Conservation (phyloP, 2,329 filamentous ascomycete species). For the Emericellopsis atlantica region DNA sequence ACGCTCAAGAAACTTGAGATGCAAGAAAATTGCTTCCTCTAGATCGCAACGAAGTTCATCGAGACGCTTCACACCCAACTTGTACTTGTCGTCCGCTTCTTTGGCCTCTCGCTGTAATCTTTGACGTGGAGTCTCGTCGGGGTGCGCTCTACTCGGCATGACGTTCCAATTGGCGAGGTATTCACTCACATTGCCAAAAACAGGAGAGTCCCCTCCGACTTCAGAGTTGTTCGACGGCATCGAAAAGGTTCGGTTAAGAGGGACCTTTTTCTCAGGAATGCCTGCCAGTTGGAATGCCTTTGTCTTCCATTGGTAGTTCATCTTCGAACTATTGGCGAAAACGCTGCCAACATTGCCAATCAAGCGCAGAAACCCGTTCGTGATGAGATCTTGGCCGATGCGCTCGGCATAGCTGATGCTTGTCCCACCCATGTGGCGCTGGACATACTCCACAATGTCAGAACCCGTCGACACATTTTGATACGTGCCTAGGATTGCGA, state of each 20-base stretch:
- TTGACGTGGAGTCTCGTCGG: constrained; percentile 87
- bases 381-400: constrained; percentile 86
- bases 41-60: constrained; percentile 85
- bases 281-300: constrained; percentile 83
- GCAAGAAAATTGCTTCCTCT: constrained; percentile 89
- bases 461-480: constrained; percentile 83
- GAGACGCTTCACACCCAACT: constrained; percentile 70
- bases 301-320: constrained; percentile 95
- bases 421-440: constrained; percentile 71
- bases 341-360: constrained; percentile 90
- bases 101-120: constrained; percentile 77
- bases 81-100: constrained; percentile 91
- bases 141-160: constrained; percentile 66
- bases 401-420: constrained; percentile 86
- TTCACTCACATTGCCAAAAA: constrained; percentile 73
- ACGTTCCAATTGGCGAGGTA: constrained; percentile 90
- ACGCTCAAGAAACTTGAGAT: constrained; percentile 91
- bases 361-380: constrained; percentile 74
- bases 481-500: constrained; percentile 90
- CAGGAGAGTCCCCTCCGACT: constrained; percentile 52
- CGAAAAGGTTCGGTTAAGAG: constrained; percentile 63
- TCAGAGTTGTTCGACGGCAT: constrained; percentile 47
- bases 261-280: constrained; percentile 74
- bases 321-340: constrained; percentile 93
- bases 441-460: constrained; percentile 92